phyloP scores from a whole-genome alignment of 2,329 filamentous ascomycete species.

The Exophiala alcalophila region DNA sequence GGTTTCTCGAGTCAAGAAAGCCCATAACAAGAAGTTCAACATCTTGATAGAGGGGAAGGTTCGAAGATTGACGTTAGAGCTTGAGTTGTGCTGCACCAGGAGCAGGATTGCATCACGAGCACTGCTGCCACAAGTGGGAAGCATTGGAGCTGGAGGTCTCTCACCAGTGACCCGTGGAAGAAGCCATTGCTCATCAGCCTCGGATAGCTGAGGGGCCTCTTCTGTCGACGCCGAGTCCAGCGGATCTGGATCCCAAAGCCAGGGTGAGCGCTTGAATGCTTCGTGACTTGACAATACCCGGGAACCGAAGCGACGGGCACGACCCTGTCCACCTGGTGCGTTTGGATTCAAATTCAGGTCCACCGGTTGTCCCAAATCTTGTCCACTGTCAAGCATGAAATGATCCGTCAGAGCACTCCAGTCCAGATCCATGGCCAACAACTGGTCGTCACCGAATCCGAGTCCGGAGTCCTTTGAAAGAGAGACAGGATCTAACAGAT shows the following conservation, averaged over 20 bases:
- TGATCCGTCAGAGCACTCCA: too few species aligned
- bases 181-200: slow-evolving; percentile 1
- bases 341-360: too few species aligned
- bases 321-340: too few species aligned
- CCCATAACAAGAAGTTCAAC: background rate
- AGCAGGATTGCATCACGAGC: background rate
- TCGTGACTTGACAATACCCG: background rate
- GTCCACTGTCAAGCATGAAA: too few species aligned
- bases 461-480: background rate
- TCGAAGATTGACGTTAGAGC: background rate
- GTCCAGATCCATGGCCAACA: too few species aligned
- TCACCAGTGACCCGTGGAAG: background rate
- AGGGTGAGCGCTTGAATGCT: background rate
- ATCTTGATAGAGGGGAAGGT: background rate
- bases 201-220: slow-evolving; percentile 1
- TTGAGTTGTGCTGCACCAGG: background rate
- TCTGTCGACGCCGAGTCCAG: background rate
- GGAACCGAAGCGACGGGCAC: too few species aligned
- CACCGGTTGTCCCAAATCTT: too few species aligned
- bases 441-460: background rate
- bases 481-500: background rate
- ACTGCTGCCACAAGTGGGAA: background rate
- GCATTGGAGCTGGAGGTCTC: background rate
- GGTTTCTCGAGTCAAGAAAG: background rate
- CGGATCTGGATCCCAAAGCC: slow-evolving; percentile 1